These are phyloP conservation scores for Dactylellina cionopaga DNA, from an alignment of 2,329 filamentous ascomycete genomes.

Conservation along the genomic window DNA sequence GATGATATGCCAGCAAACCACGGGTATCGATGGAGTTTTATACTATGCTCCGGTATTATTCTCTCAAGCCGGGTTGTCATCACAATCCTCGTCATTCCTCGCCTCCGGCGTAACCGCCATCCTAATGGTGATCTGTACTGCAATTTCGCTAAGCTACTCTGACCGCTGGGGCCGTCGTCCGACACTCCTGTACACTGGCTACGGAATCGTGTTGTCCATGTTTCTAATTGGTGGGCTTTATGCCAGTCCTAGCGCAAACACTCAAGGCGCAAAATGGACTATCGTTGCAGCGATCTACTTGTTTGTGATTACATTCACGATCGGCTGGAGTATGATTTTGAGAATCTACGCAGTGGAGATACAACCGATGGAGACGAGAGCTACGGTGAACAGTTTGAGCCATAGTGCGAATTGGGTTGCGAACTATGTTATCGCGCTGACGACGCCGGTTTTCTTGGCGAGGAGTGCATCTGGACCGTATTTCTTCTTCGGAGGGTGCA, in stretches of 20 bases:
- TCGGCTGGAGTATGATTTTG: constrained; percentile 67
- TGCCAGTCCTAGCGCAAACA: constrained; percentile 62
- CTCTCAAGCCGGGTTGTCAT: constrained; percentile 68
- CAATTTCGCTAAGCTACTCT: constrained; percentile 68
- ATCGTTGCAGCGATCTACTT: constrained; percentile 66
- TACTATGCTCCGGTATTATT: constrained; percentile 73
- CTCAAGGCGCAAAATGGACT: constrained; percentile 63
- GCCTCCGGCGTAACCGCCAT: constrained; percentile 71
- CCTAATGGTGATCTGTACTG: constrained; percentile 68
- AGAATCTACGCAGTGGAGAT: constrained; percentile 71
- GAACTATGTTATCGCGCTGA: constrained; percentile 64
- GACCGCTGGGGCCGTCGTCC: constrained; percentile 70
- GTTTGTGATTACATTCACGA: constrained; percentile 64
- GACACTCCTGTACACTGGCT: constrained; percentile 67
- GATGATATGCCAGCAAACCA: constrained; percentile 70
- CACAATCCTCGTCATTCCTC: constrained; percentile 68
- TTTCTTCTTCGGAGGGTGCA: constrained; percentile 63
- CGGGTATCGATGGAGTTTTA: constrained; percentile 71
- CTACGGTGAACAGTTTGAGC: constrained; percentile 67
- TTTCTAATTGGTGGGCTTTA: constrained; percentile 68
- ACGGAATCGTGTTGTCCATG: constrained; percentile 66
- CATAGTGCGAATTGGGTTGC: constrained; percentile 67
- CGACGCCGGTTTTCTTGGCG: constrained; percentile 58
- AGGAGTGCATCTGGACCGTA: constrained; percentile 63
- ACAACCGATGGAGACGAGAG: constrained; percentile 67